These are phyloP conservation scores for Komagataella pseudopastoris DNA, from an alignment of 805 yeast genomes.

Conservation along the genomic window DNA sequence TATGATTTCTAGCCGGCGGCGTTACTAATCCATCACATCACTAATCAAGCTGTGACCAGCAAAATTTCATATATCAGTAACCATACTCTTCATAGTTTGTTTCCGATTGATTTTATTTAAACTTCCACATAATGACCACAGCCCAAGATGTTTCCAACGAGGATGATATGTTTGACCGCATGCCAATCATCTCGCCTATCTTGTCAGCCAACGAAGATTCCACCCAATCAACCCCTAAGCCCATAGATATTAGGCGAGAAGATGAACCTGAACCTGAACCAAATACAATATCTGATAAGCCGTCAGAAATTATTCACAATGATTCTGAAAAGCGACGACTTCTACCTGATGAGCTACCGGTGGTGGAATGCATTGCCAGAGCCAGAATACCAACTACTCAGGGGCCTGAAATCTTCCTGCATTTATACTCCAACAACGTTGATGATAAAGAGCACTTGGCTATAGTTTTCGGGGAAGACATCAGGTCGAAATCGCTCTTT, in stretches of 20 bases:
- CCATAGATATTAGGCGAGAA: background rate
- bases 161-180: slow-evolving; percentile 16
- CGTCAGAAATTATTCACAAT: background rate
- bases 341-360: slow-evolving; percentile 48
- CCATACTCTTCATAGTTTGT: background rate
- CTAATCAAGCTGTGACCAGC: background rate
- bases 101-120: background rate
- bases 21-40: background rate
- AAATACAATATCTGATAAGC: background rate
- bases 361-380: slow-evolving; percentile 78
- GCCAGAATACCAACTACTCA: slow-evolving; percentile 95
- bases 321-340: slow-evolving; percentile 19
- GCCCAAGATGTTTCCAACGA: background rate
- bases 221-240: background rate
- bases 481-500: slow-evolving; percentile 66
- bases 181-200: slow-evolving; percentile 27
- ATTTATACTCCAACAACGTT: slow-evolving; percentile 71
- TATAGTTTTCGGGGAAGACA: slow-evolving; percentile 88
- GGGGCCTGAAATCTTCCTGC: slow-evolving; percentile 89
- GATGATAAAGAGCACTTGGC: slow-evolving; percentile 95
- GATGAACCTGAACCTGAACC: background rate
- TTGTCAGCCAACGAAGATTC: slow-evolving; percentile 8
- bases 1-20: background rate
- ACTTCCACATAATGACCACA: background rate
- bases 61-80: background rate